Conservation (phyloP, 2,329 filamentous ascomycete genomes). For the Apiospora malaysiana region DNA sequence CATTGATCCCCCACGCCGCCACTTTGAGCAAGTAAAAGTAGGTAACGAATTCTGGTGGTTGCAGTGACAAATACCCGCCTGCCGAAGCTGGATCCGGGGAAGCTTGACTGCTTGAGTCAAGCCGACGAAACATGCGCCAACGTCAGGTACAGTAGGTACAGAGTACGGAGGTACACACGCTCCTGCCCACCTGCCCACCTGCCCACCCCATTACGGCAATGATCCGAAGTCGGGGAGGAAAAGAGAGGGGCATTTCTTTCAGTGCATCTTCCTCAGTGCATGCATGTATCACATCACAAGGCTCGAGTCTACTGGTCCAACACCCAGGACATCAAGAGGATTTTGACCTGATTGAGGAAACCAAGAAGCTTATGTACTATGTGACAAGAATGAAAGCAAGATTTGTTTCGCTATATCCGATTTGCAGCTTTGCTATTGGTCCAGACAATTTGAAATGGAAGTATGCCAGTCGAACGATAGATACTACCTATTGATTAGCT, state of each 20-base stretch:
- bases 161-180: too few species aligned
- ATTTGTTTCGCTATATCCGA: too few species aligned
- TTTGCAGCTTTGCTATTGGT: not conserved
- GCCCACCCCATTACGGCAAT: not conserved
- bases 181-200: too few species aligned
- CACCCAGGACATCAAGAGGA: not conserved
- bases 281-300: not conserved
- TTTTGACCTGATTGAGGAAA: not conserved
- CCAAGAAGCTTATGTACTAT: not conserved
- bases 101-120: slow-evolving; percentile 16
- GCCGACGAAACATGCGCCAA: not conserved
- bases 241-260: slow-evolving; percentile 12
- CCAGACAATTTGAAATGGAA: not conserved
- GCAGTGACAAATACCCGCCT: slow-evolving; percentile 7
- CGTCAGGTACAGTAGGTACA: slow-evolving; percentile 4
- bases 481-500: not conserved
- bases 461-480: not conserved
- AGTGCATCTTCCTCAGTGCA: not conserved
- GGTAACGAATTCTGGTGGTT: not conserved
- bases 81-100: slow-evolving; percentile 11
- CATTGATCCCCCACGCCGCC: not conserved
- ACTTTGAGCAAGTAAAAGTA: not conserved
- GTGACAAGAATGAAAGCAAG: not conserved
- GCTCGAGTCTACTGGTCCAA: not conserved
- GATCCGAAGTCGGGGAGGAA: slow-evolving; percentile 7